phyloP scores from a whole-genome alignment of 768 basidiomycete species.

The Psilocybe tampanensis region DNA sequence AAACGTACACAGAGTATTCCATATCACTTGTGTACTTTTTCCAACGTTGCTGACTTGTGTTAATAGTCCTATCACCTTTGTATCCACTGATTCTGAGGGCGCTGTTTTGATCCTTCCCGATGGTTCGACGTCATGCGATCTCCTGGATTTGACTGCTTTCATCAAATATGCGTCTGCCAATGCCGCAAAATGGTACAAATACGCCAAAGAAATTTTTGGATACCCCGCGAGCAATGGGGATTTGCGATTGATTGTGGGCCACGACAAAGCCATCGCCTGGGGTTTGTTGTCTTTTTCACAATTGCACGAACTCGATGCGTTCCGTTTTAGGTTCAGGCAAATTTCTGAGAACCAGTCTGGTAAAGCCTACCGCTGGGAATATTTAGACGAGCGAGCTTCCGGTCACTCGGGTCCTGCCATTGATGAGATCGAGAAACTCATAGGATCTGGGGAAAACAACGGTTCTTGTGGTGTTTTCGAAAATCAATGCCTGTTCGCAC shows the following conservation, averaged over 20 bases:
- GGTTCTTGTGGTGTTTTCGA: neutral
- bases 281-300: conserved; percentile 19
- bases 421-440: conserved; percentile 1
- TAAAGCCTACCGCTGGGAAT: neutral
- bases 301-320: neutral
- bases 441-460: neutral
- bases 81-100: conserved; percentile 18
- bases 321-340: neutral
- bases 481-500: conserved; percentile 10
- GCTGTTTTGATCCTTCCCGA: neutral
- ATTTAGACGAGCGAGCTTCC: neutral
- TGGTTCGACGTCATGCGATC: neutral
- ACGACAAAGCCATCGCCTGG: conserved; percentile 25
- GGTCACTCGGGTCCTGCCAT: conserved; percentile 7
- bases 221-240: conserved; percentile 22
- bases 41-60: neutral
- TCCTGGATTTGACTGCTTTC: conserved; percentile 8
- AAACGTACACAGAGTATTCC: neutral
- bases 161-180: conserved; percentile 9
- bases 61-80: conserved; percentile 10
- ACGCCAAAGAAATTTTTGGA: conserved; percentile 16
- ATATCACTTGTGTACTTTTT: neutral
- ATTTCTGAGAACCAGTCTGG: neutral
- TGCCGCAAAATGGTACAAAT: conserved; percentile 16
- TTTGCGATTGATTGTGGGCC: conserved; percentile 26